phyloP scores from a whole-genome alignment of 179 eudicot genomes.

The Heliamphora ciliata region DNA sequence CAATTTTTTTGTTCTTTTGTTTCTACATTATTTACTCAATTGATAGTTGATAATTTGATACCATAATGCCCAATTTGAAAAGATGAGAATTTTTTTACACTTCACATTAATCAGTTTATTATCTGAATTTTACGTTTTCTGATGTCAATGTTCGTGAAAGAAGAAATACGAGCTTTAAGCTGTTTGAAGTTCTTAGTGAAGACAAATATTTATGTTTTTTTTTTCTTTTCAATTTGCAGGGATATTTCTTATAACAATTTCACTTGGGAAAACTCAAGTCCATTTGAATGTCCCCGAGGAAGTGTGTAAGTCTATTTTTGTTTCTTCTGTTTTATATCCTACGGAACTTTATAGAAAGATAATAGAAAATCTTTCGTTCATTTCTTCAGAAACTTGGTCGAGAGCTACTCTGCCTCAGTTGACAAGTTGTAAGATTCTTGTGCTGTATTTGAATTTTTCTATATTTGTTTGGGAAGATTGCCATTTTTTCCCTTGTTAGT shows the following conservation, averaged over 20 bases:
- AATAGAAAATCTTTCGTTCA: constrained; percentile 6
- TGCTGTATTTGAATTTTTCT: background rate
- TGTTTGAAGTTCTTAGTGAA: constrained; percentile 6
- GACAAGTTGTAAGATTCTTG: constrained; percentile 33
- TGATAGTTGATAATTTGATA: too few species aligned
- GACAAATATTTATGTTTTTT: background rate
- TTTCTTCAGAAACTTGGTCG: constrained; percentile 45
- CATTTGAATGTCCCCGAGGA: constrained; percentile 35
- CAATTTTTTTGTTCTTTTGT: too few species aligned
- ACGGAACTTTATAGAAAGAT: background rate
- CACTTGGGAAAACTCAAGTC: constrained; percentile 33
- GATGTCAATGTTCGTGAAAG: background rate
- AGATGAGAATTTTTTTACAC: background rate
- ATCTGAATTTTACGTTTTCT: background rate
- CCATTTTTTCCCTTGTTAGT: background rate
- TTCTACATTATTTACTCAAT: too few species aligned
- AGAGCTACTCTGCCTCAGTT: constrained; percentile 40
- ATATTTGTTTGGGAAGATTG: background rate
- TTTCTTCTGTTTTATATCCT: constrained; percentile 3
- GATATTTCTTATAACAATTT: constrained; percentile 48
- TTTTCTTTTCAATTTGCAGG: constrained; percentile 24
- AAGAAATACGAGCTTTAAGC: background rate
- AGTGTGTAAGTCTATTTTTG: constrained; percentile 35
- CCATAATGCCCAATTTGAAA: background rate
- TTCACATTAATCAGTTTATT: background rate